Base-by-base conservation (phyloP, 805 yeast genomes). In the Wickerhamiella australiensis region DNA sequence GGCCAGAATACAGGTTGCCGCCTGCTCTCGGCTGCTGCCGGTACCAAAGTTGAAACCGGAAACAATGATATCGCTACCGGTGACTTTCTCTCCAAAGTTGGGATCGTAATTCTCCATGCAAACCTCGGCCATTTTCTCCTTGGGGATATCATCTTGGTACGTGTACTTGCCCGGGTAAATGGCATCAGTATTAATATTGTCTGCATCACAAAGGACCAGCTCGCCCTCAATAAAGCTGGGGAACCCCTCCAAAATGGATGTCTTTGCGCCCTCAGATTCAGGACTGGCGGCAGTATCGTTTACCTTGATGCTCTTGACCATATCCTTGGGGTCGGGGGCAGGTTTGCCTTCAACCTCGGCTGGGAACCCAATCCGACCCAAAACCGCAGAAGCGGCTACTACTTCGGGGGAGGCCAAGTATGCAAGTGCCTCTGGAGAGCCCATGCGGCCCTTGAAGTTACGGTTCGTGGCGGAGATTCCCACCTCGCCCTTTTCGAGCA, bases 401-500 rank as follows among this genome's bases (percentile, higher is more conserved):
- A 92, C 95, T 56, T 88, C 96, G 4, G 99, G 99, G 1, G 96
- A 87, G 0, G 96, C 96, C 56, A 92, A 75, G 66, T 83, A 92
- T 0, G 98, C 98, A 53, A 87, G 71, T 0, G 98, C 98, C 59
- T 92, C 96, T 58, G 82, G 83, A 6, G 95, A 82, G 7, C 99
- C 99, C 99, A 92, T 92, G 70, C 99, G 80, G 54, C 99, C 99
- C 70, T 92, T 92, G 76, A 92, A 92, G 69, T 92, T 92, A 72
- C 99, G 80, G 72, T 92, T 92, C 6, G 98, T 92, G 52, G 98
- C 98, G 56, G 95, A 85, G 60, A 92, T 92, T 56, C 99, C 98
- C 52, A 92, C 94, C 67, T 92, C 97, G 42, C 98, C 98, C 31
- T 85, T 90, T 67, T 92, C 80, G 57, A 92, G 72, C 56, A 92